These are phyloP conservation scores for Scedosporium apiospermum DNA, from an alignment of 2,329 filamentous ascomycete genomes.

Conservation along the genomic window DNA sequence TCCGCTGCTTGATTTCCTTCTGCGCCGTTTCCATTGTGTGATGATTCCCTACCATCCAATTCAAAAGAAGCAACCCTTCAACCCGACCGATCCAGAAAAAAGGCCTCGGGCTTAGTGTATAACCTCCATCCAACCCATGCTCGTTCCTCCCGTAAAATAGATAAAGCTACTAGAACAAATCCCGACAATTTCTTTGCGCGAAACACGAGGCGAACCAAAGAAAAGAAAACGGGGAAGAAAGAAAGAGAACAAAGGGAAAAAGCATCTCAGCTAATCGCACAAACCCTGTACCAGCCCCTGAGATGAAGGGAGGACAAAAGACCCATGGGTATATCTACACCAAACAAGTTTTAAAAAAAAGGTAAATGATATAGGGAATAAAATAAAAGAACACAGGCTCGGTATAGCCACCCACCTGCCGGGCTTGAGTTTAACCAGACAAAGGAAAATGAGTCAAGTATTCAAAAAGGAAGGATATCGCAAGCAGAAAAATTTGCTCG, in stretches of 20 bases:
- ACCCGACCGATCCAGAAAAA: neutral
- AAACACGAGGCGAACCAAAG: neutral
- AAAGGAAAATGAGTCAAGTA: neutral
- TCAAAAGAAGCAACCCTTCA: neutral
- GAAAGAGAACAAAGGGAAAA: neutral
- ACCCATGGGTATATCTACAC: conserved; percentile 5
- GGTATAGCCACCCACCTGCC: no score
- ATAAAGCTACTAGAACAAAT: neutral
- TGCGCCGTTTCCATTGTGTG: neutral
- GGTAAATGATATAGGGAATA: conserved; percentile 1
- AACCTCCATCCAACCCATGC: neutral
- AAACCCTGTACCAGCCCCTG: neutral
- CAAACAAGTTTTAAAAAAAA: neutral
- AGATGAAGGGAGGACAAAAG: neutral
- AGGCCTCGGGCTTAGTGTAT: neutral
- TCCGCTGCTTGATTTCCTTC: neutral
- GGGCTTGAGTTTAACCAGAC: no score
- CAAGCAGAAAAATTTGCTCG: neutral
- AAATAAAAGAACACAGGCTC: neutral
- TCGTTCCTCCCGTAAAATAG: neutral
- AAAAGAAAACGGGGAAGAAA: neutral
- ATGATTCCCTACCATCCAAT: neutral
- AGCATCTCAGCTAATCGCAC: neutral
- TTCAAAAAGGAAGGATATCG: neutral
- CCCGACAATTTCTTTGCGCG: neutral